A percentile compares a stretch with the other conserved stretches of the same genome.
Conservation (phyloP, 208 protist genomes). For the Porcisia deanei region DNA sequence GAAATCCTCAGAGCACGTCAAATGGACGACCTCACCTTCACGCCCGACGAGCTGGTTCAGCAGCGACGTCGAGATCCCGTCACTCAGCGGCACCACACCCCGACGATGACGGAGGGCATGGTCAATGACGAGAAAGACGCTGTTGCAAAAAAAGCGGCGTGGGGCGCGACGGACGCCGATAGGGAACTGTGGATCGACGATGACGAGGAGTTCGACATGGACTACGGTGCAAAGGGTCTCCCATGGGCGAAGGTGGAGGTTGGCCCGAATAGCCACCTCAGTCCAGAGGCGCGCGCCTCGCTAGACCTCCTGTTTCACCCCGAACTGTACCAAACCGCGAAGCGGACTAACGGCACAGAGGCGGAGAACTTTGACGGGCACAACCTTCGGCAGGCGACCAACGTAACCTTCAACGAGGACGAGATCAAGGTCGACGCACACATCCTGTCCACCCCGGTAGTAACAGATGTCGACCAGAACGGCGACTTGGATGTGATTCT, state of each 20-base stretch:
- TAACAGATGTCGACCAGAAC: slow-evolving; percentile 88
- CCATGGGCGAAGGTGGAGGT: slow-evolving; percentile 19
- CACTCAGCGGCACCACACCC: not conserved
- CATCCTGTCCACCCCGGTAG: slow-evolving; percentile 83
- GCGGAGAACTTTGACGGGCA: slow-evolving; percentile 38
- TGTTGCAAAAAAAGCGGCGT: not conserved
- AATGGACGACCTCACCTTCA: slow-evolving; percentile 37
- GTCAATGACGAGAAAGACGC: not conserved
- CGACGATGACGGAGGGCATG: not conserved
- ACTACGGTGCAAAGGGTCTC: not conserved
- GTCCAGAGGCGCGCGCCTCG: slow-evolving; percentile 65
- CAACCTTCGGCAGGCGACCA: slow-evolving; percentile 31
- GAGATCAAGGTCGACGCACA: slow-evolving; percentile 88
- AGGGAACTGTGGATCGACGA: slow-evolving; percentile 14
- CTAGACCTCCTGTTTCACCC: slow-evolving; percentile 79
- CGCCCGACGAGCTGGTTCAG: not conserved
- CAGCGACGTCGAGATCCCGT: not conserved
- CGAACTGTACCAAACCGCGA: slow-evolving; percentile 51
- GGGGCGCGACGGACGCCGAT: not conserved
- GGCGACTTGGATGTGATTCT: slow-evolving; percentile 86
- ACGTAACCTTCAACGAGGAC: slow-evolving; percentile 35
- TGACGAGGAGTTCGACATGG: slow-evolving; percentile 18
- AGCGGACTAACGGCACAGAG: slow-evolving; percentile 27
- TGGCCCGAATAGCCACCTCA: slow-evolving; percentile 56
- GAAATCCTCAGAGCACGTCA: slow-evolving; percentile 31